Evolutionary conservation across 805 yeast genomes (phyloP).

Genomic region (Schwanniomyces pseudopolymorphus): DNA sequence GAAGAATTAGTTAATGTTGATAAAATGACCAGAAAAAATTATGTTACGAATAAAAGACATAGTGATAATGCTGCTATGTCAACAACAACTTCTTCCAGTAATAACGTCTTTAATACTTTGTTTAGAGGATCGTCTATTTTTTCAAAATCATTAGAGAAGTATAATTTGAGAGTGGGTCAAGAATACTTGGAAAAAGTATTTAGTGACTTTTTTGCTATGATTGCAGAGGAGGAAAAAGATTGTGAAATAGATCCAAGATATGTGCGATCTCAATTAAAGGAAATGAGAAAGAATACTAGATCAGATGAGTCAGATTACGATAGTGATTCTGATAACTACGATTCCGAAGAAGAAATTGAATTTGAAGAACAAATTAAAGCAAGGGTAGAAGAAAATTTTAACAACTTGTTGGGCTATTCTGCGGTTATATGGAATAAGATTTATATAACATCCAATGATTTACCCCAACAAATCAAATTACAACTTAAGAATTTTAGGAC

Average conservation of each 20-base stretch:
- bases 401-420: conserved; percentile 49
- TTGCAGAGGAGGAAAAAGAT: conserved; percentile 49
- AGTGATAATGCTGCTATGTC: conserved; percentile 4
- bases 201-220: conserved; percentile 61
- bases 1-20: conserved; percentile 58
- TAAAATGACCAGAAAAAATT: conserved; percentile 42
- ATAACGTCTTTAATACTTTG: conserved; percentile 37
- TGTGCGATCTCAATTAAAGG: conserved; percentile 39
- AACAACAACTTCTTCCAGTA: conserved; percentile 17
- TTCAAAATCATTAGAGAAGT: conserved; percentile 78
- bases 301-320: conserved; percentile 19
- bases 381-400: conserved; percentile 48
- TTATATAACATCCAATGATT: conserved; percentile 64
- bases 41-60: conserved; percentile 29
- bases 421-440: conserved; percentile 67
- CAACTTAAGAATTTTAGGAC: conserved; percentile 64
- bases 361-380: conserved; percentile 31
- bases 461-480: conserved; percentile 65
- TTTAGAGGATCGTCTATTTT: conserved; percentile 86
- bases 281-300: conserved; percentile 22
- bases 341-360: conserved; percentile 28
- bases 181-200: conserved; percentile 73
- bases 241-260: conserved; percentile 82
- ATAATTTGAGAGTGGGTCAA: conserved; percentile 73
- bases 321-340: conserved; percentile 16